Evolutionary conservation across 2,329 filamentous ascomycete species (phyloP).

Genomic region (Tolypocladium capitatum): DNA sequence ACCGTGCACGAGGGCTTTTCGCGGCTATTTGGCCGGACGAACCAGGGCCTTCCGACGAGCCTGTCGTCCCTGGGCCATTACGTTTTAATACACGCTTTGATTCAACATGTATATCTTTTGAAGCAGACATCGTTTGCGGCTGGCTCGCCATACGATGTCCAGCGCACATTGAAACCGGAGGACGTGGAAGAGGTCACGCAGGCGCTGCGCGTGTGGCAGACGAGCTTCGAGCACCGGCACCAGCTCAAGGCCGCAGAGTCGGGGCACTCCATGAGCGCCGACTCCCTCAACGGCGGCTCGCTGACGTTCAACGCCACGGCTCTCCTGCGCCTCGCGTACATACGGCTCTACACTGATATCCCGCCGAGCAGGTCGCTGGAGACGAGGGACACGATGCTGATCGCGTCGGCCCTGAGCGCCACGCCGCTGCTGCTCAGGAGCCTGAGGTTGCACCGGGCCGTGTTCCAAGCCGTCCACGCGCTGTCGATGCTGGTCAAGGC

Average conservation of each 20-base stretch:
- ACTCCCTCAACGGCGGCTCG: conserved; percentile 41
- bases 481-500: conserved; percentile 53
- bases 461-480: conserved; percentile 56
- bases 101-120: conserved; percentile 59
- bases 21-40: conserved; percentile 37
- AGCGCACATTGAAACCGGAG: conserved; percentile 36
- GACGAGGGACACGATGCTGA: conserved; percentile 47
- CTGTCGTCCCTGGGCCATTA: conserved; percentile 55
- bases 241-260: conserved; percentile 36
- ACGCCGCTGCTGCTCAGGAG: conserved; percentile 46
- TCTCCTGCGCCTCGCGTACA: conserved; percentile 46
- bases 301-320: conserved; percentile 55
- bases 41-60: conserved; percentile 32
- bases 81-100: conserved; percentile 55
- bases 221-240: conserved; percentile 42
- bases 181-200: conserved; percentile 44
- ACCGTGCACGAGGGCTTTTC: conserved; percentile 44
- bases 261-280: conserved; percentile 30
- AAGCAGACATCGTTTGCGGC: conserved; percentile 46
- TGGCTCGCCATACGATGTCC: conserved; percentile 33
- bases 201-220: conserved; percentile 44
- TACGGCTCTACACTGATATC: conserved; percentile 53
- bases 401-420: conserved; percentile 46
- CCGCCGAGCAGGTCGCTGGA: conserved; percentile 49
- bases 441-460: conserved; percentile 46